Conservation (phyloP, 768 basidiomycete genomes). For the Podaxis sp. region DNA sequence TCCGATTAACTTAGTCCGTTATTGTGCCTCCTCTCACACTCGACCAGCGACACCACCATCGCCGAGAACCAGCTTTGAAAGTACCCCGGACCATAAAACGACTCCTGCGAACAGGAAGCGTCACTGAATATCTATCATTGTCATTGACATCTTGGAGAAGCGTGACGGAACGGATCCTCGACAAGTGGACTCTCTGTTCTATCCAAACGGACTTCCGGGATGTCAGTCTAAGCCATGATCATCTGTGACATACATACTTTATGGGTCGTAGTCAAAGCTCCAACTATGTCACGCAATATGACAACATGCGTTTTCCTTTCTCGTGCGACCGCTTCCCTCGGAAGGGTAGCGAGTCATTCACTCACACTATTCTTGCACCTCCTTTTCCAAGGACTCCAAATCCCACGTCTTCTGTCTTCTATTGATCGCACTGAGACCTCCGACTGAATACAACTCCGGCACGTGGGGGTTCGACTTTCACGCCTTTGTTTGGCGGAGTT, state of each 20-base stretch:
- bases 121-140: neutral
- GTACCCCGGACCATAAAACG: no score
- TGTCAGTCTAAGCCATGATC: slow-evolving; percentile 5
- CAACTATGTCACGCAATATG: neutral
- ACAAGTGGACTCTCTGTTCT: neutral
- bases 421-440: neutral
- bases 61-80: neutral
- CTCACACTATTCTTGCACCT: slow-evolving; percentile 6
- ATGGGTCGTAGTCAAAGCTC: neutral
- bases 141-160: neutral
- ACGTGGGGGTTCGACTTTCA: neutral
- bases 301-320: slow-evolving; percentile 9
- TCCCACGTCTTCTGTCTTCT: slow-evolving; percentile 7
- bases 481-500: neutral
- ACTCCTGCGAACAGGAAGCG: neutral
- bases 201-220: neutral
- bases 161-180: neutral
- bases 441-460: neutral
- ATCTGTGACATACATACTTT: neutral
- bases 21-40: slow-evolving; percentile 3
- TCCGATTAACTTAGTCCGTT: slow-evolving; percentile 10
- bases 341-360: neutral
- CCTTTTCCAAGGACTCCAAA: neutral
- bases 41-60: neutral
- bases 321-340: slow-evolving; percentile 13